Evolutionary conservation across 768 basidiomycete genomes (phyloP), one percentile per base, ranked within the genome.

Genomic region (Mycena leptocephala): DNA sequence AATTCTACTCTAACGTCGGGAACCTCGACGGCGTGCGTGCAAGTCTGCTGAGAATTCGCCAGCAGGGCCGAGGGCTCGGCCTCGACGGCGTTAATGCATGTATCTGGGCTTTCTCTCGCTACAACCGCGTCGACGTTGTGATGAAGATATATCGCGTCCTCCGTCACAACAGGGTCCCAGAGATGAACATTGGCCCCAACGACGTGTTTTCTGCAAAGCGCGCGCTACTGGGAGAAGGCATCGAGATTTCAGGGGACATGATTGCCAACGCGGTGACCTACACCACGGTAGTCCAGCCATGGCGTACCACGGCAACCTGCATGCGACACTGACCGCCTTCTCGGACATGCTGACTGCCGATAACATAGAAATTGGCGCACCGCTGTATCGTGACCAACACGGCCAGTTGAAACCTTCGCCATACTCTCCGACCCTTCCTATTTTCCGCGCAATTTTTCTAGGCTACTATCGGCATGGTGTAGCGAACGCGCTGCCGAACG

Each of bases 401-500:
- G 83, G 83, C 6, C 67, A 79, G 24, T 77, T 83, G 5, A 70
- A 79, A 30, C 83, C 84, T 2, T 73, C 71, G 14, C 80, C 80
- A 10, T 90, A 88, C 70, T 82, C 80, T 30, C 90, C 91, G 3
- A 90, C 87, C 1, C 80, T 91, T 59, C 83, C 89, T 26, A 86
- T 92, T 37, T 97, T 93, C 82, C 91, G 95, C 26, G 91, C 91
- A 22, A 82, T 97, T 48, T 96, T 97, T 80, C 88, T 94, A 22
- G 95, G 95, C 1, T 97, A 96, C 81, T 86, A 88, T 9, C 90
- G 90, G 14, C 92, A 95, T 78, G 94, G 90, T 46, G 76, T 84
- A 39, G 79, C 82, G 9, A 22, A 33, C 41, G 70, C 53, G 75
- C 46, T 58, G 53, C 18, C 43, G 16, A 39, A 48, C 67, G 33